Base-by-base conservation (phyloP, 108 stramenopile genomes). In the Bacterosira constricta region DNA sequence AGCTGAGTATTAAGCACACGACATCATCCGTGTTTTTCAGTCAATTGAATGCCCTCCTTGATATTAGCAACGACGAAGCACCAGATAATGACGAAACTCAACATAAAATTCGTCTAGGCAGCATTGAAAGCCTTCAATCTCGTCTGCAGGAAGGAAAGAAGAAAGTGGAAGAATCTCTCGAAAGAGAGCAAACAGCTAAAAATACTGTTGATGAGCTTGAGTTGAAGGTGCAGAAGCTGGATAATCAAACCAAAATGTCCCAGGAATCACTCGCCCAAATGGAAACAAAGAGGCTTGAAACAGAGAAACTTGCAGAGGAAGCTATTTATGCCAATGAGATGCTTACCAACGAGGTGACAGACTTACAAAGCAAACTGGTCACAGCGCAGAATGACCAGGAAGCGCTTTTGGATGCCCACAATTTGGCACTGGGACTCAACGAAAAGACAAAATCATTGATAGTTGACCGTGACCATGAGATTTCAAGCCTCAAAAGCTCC, bases 111-210 rank as follows among this genome's bases (percentile, higher is more conserved):
- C 59, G 69, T 35, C 36, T 75, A 20, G 59, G 51, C 47, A 44
- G 59, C 8, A 75, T 75, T 50, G 49, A 53, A 67, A 64, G 42
- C 27, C 53, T 67, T 57, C 46, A 61, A 64, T 10, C 36, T 45
- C 26, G 42, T 37, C 23, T 65, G 5, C 56, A 65, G 32, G 42
- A 50, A 9, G 56, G 46, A 42, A 37, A 46, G 11, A 25, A 29
- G 27, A 44, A 57, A 38, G 38, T 68, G 31, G 45, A 68, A 44
- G 54, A 68, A 55, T 56, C 64, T 38, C 23, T 15, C 35, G 58
- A 50, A n/a, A 35, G 35, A 37, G 47, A 52, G 38, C 45, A 8
- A 30, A 42, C 23, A 41, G 41, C 59, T 6, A 50, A 37, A 46
- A 26, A 52, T 4, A 37, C 37, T 35, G 64, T 66, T n/a, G 36